Evolutionary conservation across 306 rosid species (phyloP).

Genomic region (Begonia fuchsioides): DNA sequence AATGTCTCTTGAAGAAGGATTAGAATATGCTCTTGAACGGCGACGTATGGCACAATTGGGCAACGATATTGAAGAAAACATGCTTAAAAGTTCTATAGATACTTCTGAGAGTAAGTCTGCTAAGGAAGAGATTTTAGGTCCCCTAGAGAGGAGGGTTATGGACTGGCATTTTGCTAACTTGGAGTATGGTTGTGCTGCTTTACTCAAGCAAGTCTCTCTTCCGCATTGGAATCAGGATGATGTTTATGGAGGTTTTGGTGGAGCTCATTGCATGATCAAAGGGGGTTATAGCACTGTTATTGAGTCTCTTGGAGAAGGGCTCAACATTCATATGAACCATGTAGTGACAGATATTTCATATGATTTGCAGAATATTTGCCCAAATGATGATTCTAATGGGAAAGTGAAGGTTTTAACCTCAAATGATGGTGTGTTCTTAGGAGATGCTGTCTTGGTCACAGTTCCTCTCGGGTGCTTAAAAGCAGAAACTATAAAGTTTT

Average conservation of each 20-base stretch:
- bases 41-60: constrained; percentile 45
- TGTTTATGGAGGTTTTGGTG: constrained; percentile 98
- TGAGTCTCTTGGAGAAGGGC: constrained; percentile 90
- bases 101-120: constrained; percentile 13
- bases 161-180: constrained; percentile 99
- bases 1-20: constrained; percentile 97
- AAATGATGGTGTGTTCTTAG: constrained; percentile 57
- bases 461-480: constrained; percentile 98
- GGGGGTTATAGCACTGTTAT: constrained; percentile 88
- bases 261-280: constrained; percentile 99
- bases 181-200: constrained; percentile 98
- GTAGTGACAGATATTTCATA: constrained; percentile 71
- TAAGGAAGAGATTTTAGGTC: constrained; percentile 50
- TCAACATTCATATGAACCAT: constrained; percentile 53
- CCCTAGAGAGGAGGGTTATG: constrained; percentile 97
- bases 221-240: constrained; percentile 99
- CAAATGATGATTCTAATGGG: constrained; percentile 13
- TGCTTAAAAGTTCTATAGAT: constrained; percentile 19
- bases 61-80: constrained; percentile 26
- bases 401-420: constrained; percentile 67
- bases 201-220: constrained; percentile 84
- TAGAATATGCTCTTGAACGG: constrained; percentile 74
- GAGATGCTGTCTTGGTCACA: constrained; percentile 84
- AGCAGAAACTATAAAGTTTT: constrained; percentile 74
- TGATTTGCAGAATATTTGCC: constrained; percentile 28